Base-by-base conservation (phyloP, 352 stramenopile species). In the Phytopythium mirpurense region DNA sequence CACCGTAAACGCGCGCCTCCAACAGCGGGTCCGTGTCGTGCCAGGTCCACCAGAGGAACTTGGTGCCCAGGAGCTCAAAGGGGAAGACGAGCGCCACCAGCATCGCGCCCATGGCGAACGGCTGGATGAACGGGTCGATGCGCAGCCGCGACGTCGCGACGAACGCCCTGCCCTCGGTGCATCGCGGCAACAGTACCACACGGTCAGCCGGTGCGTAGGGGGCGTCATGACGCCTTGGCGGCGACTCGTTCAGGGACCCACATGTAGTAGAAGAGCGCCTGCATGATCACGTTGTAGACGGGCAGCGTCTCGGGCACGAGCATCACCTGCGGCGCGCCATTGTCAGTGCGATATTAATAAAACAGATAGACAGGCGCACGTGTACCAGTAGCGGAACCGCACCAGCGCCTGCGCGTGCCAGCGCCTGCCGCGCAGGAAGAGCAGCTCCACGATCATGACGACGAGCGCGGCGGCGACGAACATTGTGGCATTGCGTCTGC, bases 21-120 rank as follows among this genome's bases (percentile, higher is more conserved):
- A 93, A 59, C 38, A 88, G 62, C 26, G 80, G 80, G 26, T 93
- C 80, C 19, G 77, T 90, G 53, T 93, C 83, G 54, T 93, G 83
- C 68, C 74, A 90, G 47, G 83, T 93, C 83, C 83, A 93, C 78
- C 78, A 90, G 26, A 93, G 63, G 46, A 93, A 88, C 53, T 91
- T 91, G 54, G 76, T 54, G 44, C 83, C 83, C 32, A 91, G 44
- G 45, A 93, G 63, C 65, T 93, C 80, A 32, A 90, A 83, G 10
- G 83, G 83, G 37, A 92, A 77, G 8, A 62, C 56, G 26, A 91
- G 57, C 46, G 82, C 57, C 21, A 89, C 51, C 46, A 81, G 67
- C 8, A 91, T 53, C 16, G 63, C 54, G 0, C 72, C 78, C 68
- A 91, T 88, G 12, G 75, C 74, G 36, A 89, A 78, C 12, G 82